A percentile compares a stretch with the other conserved stretches of the same genome.
Conservation (phyloP, 2,329 filamentous ascomycete genomes). For the Penicillium nordicum region DNA sequence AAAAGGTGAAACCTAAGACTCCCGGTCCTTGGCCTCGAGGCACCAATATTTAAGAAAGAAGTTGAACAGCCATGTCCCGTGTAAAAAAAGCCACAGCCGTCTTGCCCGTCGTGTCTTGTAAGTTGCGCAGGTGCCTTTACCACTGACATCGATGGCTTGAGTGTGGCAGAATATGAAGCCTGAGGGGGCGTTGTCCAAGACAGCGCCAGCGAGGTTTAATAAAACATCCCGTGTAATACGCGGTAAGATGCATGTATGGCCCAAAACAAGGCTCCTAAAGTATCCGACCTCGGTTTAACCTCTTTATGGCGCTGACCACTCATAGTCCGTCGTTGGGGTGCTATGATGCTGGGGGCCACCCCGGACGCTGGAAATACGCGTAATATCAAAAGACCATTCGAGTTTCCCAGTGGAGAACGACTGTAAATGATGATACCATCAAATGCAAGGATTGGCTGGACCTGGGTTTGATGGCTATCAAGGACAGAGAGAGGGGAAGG, state of each 20-base stretch:
- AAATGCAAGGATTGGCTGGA: slow-evolving; percentile 1
- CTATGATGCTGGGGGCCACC: slow-evolving; percentile 24
- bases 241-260: slow-evolving; percentile 11
- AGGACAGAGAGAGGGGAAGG: not conserved
- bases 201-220: slow-evolving; percentile 1
- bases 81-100: slow-evolving; percentile 3
- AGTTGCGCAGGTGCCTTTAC: not conserved
- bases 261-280: slow-evolving; percentile 1
- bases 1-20: not conserved
- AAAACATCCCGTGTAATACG: slow-evolving; percentile 14
- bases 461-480: not conserved
- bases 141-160: slow-evolving; percentile 19
- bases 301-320: slow-evolving; percentile 5
- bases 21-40: not conserved
- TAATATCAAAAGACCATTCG: not conserved
- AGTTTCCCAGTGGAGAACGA: not conserved
- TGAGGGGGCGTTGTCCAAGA: not conserved
- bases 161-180: not conserved
- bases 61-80: not conserved
- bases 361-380: not conserved
- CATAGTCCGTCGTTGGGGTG: not conserved
- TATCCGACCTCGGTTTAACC: slow-evolving; percentile 6
- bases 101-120: not conserved
- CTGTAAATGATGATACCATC: not conserved
- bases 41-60: not conserved